phyloP scores from a whole-genome alignment of 768 basidiomycete species.

The Hygrocybe coccinea region DNA sequence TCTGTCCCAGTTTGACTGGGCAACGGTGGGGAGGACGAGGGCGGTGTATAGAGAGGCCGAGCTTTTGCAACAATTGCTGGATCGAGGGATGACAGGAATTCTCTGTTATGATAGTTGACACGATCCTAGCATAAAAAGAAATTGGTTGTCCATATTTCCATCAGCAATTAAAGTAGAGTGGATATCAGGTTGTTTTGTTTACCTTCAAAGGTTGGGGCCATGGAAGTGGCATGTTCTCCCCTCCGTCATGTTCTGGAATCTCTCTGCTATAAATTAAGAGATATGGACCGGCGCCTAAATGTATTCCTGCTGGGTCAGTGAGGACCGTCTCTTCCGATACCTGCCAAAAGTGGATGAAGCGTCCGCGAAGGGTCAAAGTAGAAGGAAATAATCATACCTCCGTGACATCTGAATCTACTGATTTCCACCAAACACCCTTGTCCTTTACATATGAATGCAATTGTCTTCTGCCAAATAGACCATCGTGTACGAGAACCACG shows the following conservation, averaged over 20 bases:
- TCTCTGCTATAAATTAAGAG: conserved; percentile 61
- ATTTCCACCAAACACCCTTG: conserved; percentile 75
- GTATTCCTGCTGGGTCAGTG: conserved; percentile 64
- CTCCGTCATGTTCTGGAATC: background rate
- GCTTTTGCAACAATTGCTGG: conserved; percentile 7
- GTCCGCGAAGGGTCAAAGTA: conserved; percentile 1
- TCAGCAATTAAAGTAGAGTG: background rate
- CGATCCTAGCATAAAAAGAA: background rate
- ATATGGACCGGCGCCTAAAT: conserved; percentile 74
- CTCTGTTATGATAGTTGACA: background rate
- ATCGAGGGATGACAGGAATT: conserved; percentile 5
- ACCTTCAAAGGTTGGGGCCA: conserved; percentile 9
- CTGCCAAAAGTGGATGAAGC: conserved; percentile 29
- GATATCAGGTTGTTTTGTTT: background rate
- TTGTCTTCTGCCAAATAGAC: conserved; percentile 70
- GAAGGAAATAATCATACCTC: conserved; percentile 41
- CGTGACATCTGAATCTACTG: conserved; percentile 61
- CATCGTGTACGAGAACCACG: conserved; percentile 72
- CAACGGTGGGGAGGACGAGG: background rate
- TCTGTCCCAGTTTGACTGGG: too few species aligned
- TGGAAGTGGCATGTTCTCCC: background rate
- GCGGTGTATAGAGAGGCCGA: conserved; percentile 1
- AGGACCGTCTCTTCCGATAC: conserved; percentile 67
- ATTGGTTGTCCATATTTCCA: too few species aligned
- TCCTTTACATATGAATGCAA: conserved; percentile 74